Base-by-base conservation (phyloP, 805 yeast species). In the Saccharomyces eubayanus region DNA sequence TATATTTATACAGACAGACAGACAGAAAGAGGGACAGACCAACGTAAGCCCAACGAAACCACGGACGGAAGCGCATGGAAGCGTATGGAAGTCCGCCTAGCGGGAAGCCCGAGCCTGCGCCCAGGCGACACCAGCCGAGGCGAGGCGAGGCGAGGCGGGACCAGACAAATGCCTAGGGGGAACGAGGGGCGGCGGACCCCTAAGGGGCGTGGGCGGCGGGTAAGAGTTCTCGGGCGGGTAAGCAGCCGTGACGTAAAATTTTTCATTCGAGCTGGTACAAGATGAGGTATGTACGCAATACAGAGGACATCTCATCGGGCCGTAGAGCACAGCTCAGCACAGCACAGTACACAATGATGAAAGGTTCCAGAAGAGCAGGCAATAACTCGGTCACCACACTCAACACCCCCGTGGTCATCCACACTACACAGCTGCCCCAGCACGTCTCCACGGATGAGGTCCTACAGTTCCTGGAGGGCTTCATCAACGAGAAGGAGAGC, bases 351-450 rank as follows among this genome's bases (percentile, higher is more conserved):
- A 48, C 6, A 49, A 63, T 62, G 67, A 49, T 63, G 40, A 67
- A 63, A 57, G 59, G 65, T 21, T 41, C 55, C 12, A 63, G 66
- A 55, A 64, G 64, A 59, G 31, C 59, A 9, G 63, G 56, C 3
- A 52, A 50, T 28, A 50, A 49, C 8, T 36, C 56, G 10, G 41
- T 62, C 21, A 62, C 60, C 28, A 43, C 69, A 11, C 54, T 68
- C 30, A 63, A 64, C 52, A 60, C 66, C 2, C 71, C 72, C 1
- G 60, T 68, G 12, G 67, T 58, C 27, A 57, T 65, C n/a, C 72
- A 67, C 50, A 52, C 55, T 27, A 58, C 56, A 14, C 57, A 56
- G 6, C 46, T 46, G 11, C 59, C 69, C 16, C 43, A 58, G 46
- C 67, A 65, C 50, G 63, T 63, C 24, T 58, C 62, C 10, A 60